Conservation (phyloP, 345 rosid species). For the Gossypium australe region DNA sequence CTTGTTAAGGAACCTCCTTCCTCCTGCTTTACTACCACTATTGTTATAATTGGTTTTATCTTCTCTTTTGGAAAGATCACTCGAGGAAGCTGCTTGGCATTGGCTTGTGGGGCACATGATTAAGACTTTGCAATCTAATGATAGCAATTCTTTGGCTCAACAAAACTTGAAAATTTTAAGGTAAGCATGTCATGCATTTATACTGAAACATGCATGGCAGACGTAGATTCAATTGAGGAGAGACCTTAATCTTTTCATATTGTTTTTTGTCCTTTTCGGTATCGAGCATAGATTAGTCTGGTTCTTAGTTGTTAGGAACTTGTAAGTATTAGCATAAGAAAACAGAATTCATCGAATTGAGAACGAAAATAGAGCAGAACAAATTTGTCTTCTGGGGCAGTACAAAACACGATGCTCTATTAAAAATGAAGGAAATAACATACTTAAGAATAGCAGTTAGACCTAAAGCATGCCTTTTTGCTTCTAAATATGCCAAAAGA, state of each 20-base stretch:
- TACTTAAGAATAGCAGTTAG: slow-evolving; percentile 3
- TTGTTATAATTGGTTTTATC: not conserved
- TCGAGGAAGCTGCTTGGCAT: not conserved
- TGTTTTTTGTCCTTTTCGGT: slow-evolving; percentile 12
- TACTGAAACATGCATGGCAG: slow-evolving; percentile 10
- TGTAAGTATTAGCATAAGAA: slow-evolving; percentile 15
- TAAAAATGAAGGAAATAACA: not conserved
- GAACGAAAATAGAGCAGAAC: slow-evolving; percentile 3
- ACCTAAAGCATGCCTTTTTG: not conserved
- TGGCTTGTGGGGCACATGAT: slow-evolving; percentile 9
- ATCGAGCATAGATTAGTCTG: slow-evolving; percentile 1
- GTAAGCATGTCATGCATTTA: slow-evolving; percentile 4
- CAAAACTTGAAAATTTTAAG: not conserved
- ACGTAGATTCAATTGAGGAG: slow-evolving; percentile 20
- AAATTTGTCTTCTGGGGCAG: not conserved
- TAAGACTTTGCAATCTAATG: not conserved
- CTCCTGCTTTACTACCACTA: not conserved
- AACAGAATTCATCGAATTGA: not conserved
- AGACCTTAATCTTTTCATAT: slow-evolving; percentile 12
- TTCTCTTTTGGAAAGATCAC: not conserved
- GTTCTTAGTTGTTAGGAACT: not conserved
- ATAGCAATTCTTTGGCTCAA: not conserved
- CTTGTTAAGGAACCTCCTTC: not conserved
- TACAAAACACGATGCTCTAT: not conserved
- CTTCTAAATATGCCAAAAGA: not conserved